Evolutionary conservation across 495 filamentous ascomycete species (phyloP).

Genomic region (Lentithecium fluviatile): DNA sequence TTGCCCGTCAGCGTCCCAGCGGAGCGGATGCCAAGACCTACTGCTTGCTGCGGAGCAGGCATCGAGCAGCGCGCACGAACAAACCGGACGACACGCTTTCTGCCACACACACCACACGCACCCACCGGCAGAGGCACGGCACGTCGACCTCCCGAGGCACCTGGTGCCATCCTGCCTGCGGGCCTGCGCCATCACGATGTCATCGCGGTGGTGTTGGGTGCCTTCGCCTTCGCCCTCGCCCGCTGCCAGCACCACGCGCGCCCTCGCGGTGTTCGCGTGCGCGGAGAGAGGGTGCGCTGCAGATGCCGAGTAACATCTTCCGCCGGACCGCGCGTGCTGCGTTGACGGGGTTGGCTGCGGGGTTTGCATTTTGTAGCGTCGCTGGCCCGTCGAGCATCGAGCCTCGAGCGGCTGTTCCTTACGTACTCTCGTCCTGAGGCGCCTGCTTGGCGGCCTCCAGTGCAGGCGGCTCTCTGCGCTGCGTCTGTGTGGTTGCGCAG

Average conservation of each 20-base stretch:
- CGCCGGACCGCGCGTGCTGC: too few relatives aligned
- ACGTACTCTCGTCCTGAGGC: conserved; percentile 3
- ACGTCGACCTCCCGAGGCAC: background rate
- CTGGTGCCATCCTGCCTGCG: background rate
- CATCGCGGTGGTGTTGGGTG: background rate
- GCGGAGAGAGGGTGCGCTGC: background rate
- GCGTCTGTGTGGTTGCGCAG: background rate
- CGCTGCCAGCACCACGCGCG: background rate
- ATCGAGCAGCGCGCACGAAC: background rate
- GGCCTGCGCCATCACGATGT: background rate
- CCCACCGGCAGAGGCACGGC: background rate
- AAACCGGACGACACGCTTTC: background rate
- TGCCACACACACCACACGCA: background rate
- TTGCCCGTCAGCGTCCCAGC: background rate
- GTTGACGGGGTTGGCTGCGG: too few relatives aligned
- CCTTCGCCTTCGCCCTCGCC: background rate
- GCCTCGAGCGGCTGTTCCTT: conserved; percentile 8
- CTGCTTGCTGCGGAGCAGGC: background rate
- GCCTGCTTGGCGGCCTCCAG: background rate
- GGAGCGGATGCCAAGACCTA: background rate
- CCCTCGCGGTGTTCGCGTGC: background rate
- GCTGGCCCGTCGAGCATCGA: background rate
- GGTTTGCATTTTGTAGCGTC: too few relatives aligned
- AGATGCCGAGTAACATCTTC: too few relatives aligned
- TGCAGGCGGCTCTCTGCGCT: background rate